These are phyloP conservation scores for Myxozyma monticola DNA, from an alignment of 805 yeast species.

Conservation along the genomic window DNA sequence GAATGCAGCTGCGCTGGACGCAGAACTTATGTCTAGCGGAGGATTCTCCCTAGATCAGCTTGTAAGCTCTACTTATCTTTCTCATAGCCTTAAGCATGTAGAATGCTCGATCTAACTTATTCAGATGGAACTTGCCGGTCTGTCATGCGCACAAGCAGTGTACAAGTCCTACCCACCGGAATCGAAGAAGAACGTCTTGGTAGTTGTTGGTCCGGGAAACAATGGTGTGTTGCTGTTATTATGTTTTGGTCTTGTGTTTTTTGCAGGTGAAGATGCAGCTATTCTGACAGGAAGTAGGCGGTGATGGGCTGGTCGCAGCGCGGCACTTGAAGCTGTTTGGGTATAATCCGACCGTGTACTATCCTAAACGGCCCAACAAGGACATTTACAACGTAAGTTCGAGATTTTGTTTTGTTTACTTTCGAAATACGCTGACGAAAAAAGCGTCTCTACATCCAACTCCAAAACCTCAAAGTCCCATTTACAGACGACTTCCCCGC, in stretches of 20 bases:
- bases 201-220: slow-evolving; percentile 93
- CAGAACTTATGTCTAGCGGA: slow-evolving; percentile 80
- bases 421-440: too few relatives aligned
- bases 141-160: slow-evolving; percentile 88
- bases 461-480: slow-evolving; percentile 61
- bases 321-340: slow-evolving; percentile 83
- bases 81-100: not conserved
- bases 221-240: slow-evolving; percentile 60
- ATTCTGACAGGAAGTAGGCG: slow-evolving; percentile 47
- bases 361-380: slow-evolving; percentile 67
- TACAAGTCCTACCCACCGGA: slow-evolving; percentile 63
- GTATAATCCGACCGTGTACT: slow-evolving; percentile 70
- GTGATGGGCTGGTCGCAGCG: slow-evolving; percentile 95
- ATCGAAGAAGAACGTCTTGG: slow-evolving; percentile 50
- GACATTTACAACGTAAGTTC: slow-evolving; percentile 36
- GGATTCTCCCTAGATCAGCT: slow-evolving; percentile 82
- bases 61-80: slow-evolving; percentile 32
- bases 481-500: slow-evolving; percentile 49
- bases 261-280: not conserved
- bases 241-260: too few relatives aligned
- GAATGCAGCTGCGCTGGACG: slow-evolving; percentile 76
- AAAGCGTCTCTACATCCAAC: slow-evolving; percentile 62
- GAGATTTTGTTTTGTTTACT: too few relatives aligned
- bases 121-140: slow-evolving; percentile 92
- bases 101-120: not conserved